A percentile compares a stretch with the other conserved stretches of the same genome.
Evolutionary conservation across 805 yeast genomes (phyloP).

Genomic region (Cyberlindnera suaveolens): DNA sequence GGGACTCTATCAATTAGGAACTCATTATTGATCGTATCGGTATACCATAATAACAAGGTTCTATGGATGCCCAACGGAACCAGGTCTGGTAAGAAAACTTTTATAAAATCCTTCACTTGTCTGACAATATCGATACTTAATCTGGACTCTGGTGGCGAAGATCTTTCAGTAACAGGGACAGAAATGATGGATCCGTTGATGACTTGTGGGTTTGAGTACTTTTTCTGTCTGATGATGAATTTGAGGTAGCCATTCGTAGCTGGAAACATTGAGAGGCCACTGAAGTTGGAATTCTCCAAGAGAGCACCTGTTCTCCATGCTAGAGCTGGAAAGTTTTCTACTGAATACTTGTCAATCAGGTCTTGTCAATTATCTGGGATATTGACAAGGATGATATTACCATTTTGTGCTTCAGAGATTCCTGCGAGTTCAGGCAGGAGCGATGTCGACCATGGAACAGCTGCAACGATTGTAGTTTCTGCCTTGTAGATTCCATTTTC

Average conservation of each 20-base stretch:
- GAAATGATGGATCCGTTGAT: constrained; percentile 24
- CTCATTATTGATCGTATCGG: constrained; percentile 29
- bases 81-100: constrained; percentile 16
- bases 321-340: constrained; percentile 28
- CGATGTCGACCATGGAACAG: constrained; percentile 24
- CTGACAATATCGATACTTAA: constrained; percentile 23
- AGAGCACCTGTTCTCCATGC: constrained; percentile 30
- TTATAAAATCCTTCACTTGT: constrained; percentile 19
- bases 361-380: constrained; percentile 31
- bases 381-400: constrained; percentile 30
- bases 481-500: constrained; percentile 23
- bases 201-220: constrained; percentile 24
- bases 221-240: constrained; percentile 30
- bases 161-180: constrained; percentile 26
- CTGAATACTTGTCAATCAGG: constrained; percentile 27
- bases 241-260: constrained; percentile 30
- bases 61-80: constrained; percentile 12
- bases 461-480: constrained; percentile 13
- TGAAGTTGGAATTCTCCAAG: constrained; percentile 24
- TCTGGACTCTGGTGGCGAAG: constrained; percentile 16
- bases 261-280: constrained; percentile 32
- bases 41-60: constrained; percentile 33
- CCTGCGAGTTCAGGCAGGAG: constrained; percentile 25
- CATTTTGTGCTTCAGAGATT: constrained; percentile 31
- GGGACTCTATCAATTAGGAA: constrained; percentile 26